Conservation (phyloP, 768 basidiomycete genomes). For the Boletus edulis region DNA sequence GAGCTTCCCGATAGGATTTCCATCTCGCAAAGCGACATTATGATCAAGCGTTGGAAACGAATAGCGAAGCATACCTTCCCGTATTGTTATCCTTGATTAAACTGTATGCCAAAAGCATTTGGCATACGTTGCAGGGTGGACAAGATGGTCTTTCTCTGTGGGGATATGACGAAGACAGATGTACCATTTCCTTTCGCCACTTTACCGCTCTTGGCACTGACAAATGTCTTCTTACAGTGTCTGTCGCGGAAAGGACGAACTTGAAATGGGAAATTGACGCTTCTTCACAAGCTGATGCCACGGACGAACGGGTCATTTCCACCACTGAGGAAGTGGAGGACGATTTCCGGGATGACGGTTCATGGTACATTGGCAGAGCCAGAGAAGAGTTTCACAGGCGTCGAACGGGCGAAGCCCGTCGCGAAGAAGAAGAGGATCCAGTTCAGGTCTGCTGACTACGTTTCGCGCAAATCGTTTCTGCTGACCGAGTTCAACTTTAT, state of each 20-base stretch:
- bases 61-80: conserved; percentile 85
- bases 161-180: conserved; percentile 52
- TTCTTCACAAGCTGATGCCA: conserved; percentile 7
- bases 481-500: conserved; percentile 5
- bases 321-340: conserved; percentile 28
- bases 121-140: conserved; percentile 77
- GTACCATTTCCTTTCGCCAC: conserved; percentile 6
- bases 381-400: conserved; percentile 72
- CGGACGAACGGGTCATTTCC: conserved; percentile 4
- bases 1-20: conserved; percentile 62
- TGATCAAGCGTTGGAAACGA: conserved; percentile 85
- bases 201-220: conserved; percentile 6
- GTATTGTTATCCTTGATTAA: conserved; percentile 79
- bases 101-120: conserved; percentile 79
- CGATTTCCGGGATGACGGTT: conserved; percentile 46
- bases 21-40: conserved; percentile 96
- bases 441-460: conserved; percentile 52
- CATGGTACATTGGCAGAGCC: conserved; percentile 84
- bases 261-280: conserved; percentile 27
- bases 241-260: conserved; percentile 20
- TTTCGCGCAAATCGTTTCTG: neutral
- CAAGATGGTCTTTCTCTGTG: conserved; percentile 66
- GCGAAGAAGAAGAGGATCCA: conserved; percentile 64
- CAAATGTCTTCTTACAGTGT: conserved; percentile 10
- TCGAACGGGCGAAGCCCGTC: conserved; percentile 39